Evolutionary conservation across 2,329 filamentous ascomycete genomes (phyloP).

Genomic region (Balansia obtecta): DNA sequence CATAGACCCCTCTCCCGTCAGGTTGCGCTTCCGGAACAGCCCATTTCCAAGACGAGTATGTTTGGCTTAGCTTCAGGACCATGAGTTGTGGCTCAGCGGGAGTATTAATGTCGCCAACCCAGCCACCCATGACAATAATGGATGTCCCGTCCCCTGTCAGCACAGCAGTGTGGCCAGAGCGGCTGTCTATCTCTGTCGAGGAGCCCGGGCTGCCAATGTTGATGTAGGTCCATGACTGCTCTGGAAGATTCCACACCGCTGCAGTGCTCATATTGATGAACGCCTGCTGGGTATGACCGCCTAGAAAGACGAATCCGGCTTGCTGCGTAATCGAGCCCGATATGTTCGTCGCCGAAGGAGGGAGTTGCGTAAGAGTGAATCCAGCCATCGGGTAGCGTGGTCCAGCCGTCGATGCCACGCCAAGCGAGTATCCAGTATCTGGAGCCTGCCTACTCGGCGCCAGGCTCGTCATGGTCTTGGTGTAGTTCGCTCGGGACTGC

Average conservation of each 20-base stretch:
- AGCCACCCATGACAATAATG: conserved; percentile 77
- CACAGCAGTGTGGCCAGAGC: conserved; percentile 81
- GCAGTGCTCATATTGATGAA: conserved; percentile 94
- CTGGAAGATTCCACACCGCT: conserved; percentile 75
- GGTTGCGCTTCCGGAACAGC: conserved; percentile 42
- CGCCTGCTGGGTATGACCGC: conserved; percentile 69
- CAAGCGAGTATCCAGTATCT: conserved; percentile 21
- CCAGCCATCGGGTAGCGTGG: conserved; percentile 72
- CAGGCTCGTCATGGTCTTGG: conserved; percentile 65
- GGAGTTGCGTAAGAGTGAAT: conserved; percentile 66
- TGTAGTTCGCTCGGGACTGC: conserved; percentile 63
- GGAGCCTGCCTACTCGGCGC: conserved; percentile 27
- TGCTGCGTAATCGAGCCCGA: conserved; percentile 57
- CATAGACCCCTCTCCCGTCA: conserved; percentile 38
- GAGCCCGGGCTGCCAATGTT: conserved; percentile 38
- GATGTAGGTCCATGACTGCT: conserved; percentile 77
- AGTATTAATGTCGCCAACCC: conserved; percentile 71
- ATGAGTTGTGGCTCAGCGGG: conserved; percentile 74
- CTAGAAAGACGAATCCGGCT: conserved; percentile 67
- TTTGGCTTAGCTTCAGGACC: conserved; percentile 61
- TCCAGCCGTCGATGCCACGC: conserved; percentile 35
- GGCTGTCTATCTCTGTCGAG: conserved; percentile 50
- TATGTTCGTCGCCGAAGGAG: conserved; percentile 56
- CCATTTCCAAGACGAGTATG: conserved; percentile 68
- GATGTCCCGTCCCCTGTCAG: conserved; percentile 65